These are phyloP conservation scores for Pseudonectria buxi DNA, from an alignment of 2,329 filamentous ascomycete species.

Conservation along the genomic window DNA sequence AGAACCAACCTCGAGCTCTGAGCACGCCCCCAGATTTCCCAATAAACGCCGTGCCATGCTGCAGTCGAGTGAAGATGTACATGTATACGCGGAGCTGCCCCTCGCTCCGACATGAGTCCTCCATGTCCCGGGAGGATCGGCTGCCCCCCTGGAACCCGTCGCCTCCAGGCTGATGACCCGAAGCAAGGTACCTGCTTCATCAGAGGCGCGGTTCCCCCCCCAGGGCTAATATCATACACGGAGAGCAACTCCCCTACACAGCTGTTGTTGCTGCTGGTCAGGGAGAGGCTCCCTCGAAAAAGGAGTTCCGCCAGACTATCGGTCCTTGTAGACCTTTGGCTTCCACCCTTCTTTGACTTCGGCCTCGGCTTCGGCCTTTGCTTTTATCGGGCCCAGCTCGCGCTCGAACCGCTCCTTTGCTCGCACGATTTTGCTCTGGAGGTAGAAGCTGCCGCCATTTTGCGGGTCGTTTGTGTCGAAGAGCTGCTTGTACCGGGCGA, in stretches of 20 bases:
- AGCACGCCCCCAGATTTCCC: conserved; percentile 22
- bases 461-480: conserved; percentile 93
- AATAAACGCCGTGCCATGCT: conserved; percentile 47
- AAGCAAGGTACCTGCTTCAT: too few relatives aligned
- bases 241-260: neutral
- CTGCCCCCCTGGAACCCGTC: too few relatives aligned
- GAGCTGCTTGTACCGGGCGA: conserved; percentile 84
- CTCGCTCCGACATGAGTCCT: conserved; percentile 3
- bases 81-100: conserved; percentile 28
- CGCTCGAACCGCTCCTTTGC: conserved; percentile 88
- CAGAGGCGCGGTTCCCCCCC: too few relatives aligned
- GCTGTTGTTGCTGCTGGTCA: neutral
- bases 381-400: conserved; percentile 67
- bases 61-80: conserved; percentile 49
- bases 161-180: too few relatives aligned
- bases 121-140: too few relatives aligned
- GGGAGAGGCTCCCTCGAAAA: neutral
- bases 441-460: conserved; percentile 95
- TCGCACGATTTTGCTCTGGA: conserved; percentile 92
- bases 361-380: conserved; percentile 65
- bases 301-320: conserved; percentile 38
- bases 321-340: conserved; percentile 89
- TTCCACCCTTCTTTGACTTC: conserved; percentile 84
- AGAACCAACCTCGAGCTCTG: conserved; percentile 24
- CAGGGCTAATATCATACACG: conserved; percentile 15